A percentile compares a stretch with the other conserved stretches of the same genome.
phyloP scores from a whole-genome alignment of 495 filamentous ascomycete species.

The Choiromyces venosus region DNA sequence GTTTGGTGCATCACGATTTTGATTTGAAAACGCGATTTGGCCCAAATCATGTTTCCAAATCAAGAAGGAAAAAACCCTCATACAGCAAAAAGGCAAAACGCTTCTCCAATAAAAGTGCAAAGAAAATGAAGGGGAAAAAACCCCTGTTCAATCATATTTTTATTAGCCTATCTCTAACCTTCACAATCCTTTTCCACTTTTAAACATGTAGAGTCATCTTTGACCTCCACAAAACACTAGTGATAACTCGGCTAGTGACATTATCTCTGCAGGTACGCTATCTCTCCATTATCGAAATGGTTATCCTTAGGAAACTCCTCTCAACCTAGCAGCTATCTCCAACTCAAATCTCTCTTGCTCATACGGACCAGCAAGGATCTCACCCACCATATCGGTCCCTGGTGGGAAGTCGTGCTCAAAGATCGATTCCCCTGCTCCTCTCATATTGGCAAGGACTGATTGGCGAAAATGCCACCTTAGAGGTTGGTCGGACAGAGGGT shows the following conservation, averaged over 20 bases:
- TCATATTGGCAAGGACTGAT: slow-evolving; percentile 40
- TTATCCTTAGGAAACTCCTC: background rate
- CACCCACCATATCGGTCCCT: slow-evolving; percentile 35
- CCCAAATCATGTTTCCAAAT: too few relatives aligned
- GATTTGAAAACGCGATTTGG: too few relatives aligned
- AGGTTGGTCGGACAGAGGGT: slow-evolving; percentile 33
- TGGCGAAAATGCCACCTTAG: slow-evolving; percentile 41
- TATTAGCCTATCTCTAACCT: background rate
- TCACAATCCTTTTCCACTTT: background rate
- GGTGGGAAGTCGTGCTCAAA: slow-evolving; percentile 41
- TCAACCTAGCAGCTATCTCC: slow-evolving; percentile 24
- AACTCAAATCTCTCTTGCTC: slow-evolving; percentile 35
- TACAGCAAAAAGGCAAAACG: too few relatives aligned
- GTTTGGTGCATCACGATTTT: too few relatives aligned
- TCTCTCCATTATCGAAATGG: background rate
- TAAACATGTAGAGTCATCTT: background rate
- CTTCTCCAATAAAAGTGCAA: too few relatives aligned
- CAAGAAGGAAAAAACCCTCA: too few relatives aligned
- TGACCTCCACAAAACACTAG: background rate
- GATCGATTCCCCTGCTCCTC: slow-evolving; percentile 40
- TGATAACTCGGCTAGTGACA: background rate
- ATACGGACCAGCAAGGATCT: slow-evolving; percentile 26
- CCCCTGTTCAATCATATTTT: background rate
- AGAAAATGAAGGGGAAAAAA: background rate
- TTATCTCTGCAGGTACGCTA: background rate